Base-by-base conservation (phyloP, 345 rosid genomes). In the Arabidopsis suecica region DNA sequence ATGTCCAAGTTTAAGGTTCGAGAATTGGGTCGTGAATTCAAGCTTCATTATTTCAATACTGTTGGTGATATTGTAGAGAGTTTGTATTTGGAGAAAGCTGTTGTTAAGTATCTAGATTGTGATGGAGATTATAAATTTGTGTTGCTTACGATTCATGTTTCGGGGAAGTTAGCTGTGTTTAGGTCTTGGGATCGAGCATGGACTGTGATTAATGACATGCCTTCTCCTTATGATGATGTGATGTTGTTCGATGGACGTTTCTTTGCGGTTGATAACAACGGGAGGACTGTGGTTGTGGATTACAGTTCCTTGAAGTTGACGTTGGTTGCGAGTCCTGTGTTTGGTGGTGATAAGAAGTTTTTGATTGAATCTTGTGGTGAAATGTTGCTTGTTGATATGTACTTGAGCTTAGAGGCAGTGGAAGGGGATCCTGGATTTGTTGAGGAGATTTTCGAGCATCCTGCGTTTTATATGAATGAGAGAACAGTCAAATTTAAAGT, bases 261-360 rank as follows among this genome's bases (percentile, higher is more conserved):
- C 64, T 91, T 80, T 11, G 96, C 96, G 0, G 98, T 95, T 13
- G 98, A 95, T 62, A 75, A 81, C 69, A 84, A 73, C 0, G 97
- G 99, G 59, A 88, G 88, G 60, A 80, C 87, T 56, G 91, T 95
- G 42, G 44, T 78, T 76, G 95, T 93, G 0, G 90, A 82, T 41
- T 69, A 57, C n/a, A 51, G 54, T 61, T 73, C 78, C 68, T 45
- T 81, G 30, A 61, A 67, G 9, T 50, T 82, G 59, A 76, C 51
- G 5, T 64, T 82, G 69, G 78, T 58, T 73, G 93, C 83, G 0
- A 59, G 38, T 30, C 83, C 96, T 37, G 84, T 89, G 50, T 88
- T 84, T 77, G 98, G 96, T 10, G 98, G 97, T 40, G 96, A 92
- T 58, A 90, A 89, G 89, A 95, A 92, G 89, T 88, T 81, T 80